A percentile compares a stretch with the other conserved stretches of the same genome.
These are phyloP conservation scores for Pharus latifolius DNA, from an alignment of 176 grass and related monocot species.

Conservation along the genomic window DNA sequence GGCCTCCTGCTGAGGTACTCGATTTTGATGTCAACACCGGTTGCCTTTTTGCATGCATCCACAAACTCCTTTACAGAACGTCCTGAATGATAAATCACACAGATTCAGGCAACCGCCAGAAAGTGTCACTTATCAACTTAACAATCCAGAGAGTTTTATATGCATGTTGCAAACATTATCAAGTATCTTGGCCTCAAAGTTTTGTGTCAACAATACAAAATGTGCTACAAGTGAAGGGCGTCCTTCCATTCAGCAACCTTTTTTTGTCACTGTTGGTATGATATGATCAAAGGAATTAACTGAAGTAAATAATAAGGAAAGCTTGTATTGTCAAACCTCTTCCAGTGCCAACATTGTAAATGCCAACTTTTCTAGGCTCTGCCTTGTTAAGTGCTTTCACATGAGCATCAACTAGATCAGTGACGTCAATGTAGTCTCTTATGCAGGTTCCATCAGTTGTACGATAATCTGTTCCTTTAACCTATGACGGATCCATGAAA, in stretches of 20 bases:
- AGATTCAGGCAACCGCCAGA: background rate
- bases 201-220: too few species aligned
- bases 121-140: too few species aligned
- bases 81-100: conserved; percentile 31
- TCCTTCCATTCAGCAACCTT: too few species aligned
- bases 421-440: conserved; percentile 88
- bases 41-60: conserved; percentile 73
- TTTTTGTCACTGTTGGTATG: too few species aligned
- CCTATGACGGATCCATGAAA: conserved; percentile 23
- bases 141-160: too few species aligned
- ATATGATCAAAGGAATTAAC: background rate
- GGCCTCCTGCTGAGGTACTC: conserved; percentile 62
- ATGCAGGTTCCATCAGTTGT: conserved; percentile 76
- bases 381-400: conserved; percentile 79
- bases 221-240: too few species aligned
- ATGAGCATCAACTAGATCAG: conserved; percentile 77
- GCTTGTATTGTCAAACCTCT: conserved; percentile 30
- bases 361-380: conserved; percentile 55
- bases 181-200: too few species aligned
- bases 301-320: conserved; percentile 9
- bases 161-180: too few species aligned
- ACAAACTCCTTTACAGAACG: conserved; percentile 79
- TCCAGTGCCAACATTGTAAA: conserved; percentile 85
- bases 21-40: conserved; percentile 56
- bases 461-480: conserved; percentile 70